Base-by-base conservation (phyloP, 2,329 filamentous ascomycete genomes). In the Colletotrichum sansevieriae region DNA sequence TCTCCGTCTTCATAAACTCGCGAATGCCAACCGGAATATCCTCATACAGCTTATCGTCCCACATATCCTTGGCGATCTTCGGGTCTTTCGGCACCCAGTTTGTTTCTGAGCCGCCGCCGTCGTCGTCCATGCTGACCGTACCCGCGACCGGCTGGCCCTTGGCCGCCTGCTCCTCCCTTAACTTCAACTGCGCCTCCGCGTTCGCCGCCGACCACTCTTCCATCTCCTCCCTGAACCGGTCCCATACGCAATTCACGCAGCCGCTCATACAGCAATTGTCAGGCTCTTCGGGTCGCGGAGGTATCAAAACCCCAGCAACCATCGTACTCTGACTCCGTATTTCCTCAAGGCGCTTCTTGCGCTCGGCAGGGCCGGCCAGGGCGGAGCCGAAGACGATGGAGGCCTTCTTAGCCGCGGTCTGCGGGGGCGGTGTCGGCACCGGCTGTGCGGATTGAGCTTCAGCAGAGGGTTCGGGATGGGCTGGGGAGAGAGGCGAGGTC, bases 211-310 rank as follows among this genome's bases (percentile, higher is more conserved):
- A 91, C 93, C 94, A 98, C 66, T 93, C 92, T 78, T 98, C 95
- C 80, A 98, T 86, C 60, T 98, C 96, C 73, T 99, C 95, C 9
- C 95, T 87, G 79, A 91, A 98, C 61, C 89, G 85, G 74, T 98
- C 95, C 95, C 95, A 98, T 3, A 98, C 96, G 79, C 96, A 99
- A 78, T 98, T 95, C 56, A 97, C 95, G 78, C 96, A 99, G 3
- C 96, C 96, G 76, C 93, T 96, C 96, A 99, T 99, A 81, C 96
- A 99, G 85, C 96, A 99, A 77, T 99, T 98, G 75, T 98, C 96
- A 3, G 96, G 96, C 80, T 99, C 95, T 55, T 89, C 86, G 1
- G 96, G 96, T 55, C 88, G 88, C 0, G 94, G 95, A 2, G 96
- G 96, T 4, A 98, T 91, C 18, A 89, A 81, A 1, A 98, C 87